phyloP scores from a whole-genome alignment of 371 early-diverging fungal species.

The Gilbertella persicaria region DNA sequence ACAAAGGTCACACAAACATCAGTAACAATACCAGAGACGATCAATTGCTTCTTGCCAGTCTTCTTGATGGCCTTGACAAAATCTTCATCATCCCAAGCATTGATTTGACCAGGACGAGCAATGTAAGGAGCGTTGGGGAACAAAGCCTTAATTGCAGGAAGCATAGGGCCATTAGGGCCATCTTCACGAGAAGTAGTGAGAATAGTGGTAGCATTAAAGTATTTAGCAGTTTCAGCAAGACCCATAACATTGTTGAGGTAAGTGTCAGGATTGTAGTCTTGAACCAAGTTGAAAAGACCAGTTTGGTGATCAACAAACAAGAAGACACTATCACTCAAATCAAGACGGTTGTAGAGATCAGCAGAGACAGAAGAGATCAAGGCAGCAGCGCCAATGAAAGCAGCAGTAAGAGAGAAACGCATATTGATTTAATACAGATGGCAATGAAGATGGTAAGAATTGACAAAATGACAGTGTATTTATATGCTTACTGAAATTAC shows the following conservation, averaged over 20 bases:
- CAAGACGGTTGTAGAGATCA: slow-evolving; percentile 19
- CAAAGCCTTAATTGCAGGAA: slow-evolving; percentile 19
- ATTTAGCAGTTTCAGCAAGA: slow-evolving; percentile 24
- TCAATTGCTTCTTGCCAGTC: slow-evolving; percentile 26
- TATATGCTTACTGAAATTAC: background rate
- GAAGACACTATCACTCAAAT: slow-evolving; percentile 20
- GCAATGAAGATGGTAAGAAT: background rate
- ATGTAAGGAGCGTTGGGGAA: slow-evolving; percentile 25
- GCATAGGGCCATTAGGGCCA: slow-evolving; percentile 26
- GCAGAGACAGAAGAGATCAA: slow-evolving; percentile 14
- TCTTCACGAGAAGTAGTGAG: slow-evolving; percentile 26
- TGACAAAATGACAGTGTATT: background rate
- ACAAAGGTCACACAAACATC: slow-evolving; percentile 27
- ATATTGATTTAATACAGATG: background rate
- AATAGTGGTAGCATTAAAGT: slow-evolving; percentile 19
- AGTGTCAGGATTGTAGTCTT: slow-evolving; percentile 21
- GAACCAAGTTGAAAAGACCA: slow-evolving; percentile 25
- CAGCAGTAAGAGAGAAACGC: slow-evolving; percentile 21
- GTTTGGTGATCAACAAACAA: slow-evolving; percentile 32
- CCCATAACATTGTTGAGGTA: slow-evolving; percentile 24
- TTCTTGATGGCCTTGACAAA: slow-evolving; percentile 22
- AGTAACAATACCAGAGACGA: slow-evolving; percentile 28
- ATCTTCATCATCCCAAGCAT: slow-evolving; percentile 24
- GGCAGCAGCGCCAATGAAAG: slow-evolving; percentile 12
- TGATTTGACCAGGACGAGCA: slow-evolving; percentile 26